phyloP scores from a whole-genome alignment of 129 eudicot species.

The Pseudognaphalium luteoalbum region DNA sequence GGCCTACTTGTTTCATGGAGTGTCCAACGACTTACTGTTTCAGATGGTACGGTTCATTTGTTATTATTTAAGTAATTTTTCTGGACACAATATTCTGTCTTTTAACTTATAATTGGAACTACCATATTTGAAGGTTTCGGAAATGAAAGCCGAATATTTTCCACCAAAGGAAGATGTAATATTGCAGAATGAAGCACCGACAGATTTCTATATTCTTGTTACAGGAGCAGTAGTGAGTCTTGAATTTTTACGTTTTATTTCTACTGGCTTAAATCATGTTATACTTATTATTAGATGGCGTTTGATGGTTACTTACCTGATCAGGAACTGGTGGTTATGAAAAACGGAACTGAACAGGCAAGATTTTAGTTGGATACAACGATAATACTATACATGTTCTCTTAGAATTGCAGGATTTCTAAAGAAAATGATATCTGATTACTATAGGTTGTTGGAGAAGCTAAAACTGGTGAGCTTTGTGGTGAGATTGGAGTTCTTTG shows the following conservation, averaged over 20 bases:
- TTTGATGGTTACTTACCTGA: constrained; percentile 22
- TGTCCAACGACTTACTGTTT: constrained; percentile 84
- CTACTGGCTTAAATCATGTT: not conserved
- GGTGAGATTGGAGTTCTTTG: constrained; percentile 98
- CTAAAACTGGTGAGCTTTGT: constrained; percentile 70
- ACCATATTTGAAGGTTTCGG: constrained; percentile 64
- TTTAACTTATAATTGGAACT: constrained; percentile 11
- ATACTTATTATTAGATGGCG: not conserved
- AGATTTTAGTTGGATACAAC: constrained; percentile 21
- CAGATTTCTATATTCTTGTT: constrained; percentile 88
- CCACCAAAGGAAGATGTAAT: constrained; percentile 96
- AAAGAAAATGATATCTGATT: not conserved
- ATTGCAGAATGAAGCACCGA: constrained; percentile 97
- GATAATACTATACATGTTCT: not conserved
- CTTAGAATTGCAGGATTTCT: not conserved
- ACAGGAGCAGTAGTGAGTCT: constrained; percentile 77
- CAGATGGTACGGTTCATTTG: constrained; percentile 61
- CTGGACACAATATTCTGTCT: not conserved
- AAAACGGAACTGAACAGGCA: constrained; percentile 80
- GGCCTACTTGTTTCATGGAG: constrained; percentile 84
- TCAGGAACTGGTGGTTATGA: constrained; percentile 68
- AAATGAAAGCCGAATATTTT: constrained; percentile 97
- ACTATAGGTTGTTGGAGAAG: constrained; percentile 76
- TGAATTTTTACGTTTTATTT: constrained; percentile 1
- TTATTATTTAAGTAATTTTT: not conserved